Evolutionary conservation across 768 basidiomycete genomes (phyloP).

Genomic region (Amanita jacksonii): DNA sequence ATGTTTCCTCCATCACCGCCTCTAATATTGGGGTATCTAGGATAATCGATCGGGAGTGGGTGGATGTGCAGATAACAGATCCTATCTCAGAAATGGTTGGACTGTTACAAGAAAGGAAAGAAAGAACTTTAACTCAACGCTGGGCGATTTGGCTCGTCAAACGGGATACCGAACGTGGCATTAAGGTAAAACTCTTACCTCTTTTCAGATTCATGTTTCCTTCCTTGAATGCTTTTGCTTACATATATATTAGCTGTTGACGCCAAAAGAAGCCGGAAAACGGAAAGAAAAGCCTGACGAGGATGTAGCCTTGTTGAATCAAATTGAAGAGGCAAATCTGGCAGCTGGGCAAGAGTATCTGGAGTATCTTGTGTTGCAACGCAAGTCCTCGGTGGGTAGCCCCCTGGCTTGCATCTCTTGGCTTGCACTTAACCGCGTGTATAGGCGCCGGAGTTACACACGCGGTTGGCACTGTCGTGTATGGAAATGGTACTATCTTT

Average conservation of each 20-base stretch:
- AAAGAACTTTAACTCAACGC: constrained; percentile 51
- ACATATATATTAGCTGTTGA: constrained; percentile 27
- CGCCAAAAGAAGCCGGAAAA: constrained; percentile 40
- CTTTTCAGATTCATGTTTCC: constrained; percentile 1
- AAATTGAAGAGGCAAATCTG: constrained; percentile 47
- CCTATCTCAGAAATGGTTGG: constrained; percentile 52
- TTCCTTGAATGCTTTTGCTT: constrained; percentile 2
- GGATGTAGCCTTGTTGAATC: constrained; percentile 45
- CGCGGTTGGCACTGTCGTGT: constrained; percentile 48
- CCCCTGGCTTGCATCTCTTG: not conserved
- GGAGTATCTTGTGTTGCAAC: constrained; percentile 71
- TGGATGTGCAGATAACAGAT: constrained; percentile 52
- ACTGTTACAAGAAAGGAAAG: constrained; percentile 46
- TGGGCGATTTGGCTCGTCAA: constrained; percentile 80
- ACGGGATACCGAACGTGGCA: constrained; percentile 55
- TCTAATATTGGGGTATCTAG: not conserved
- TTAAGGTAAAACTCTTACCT: constrained; percentile 46
- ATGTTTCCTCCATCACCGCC: not conserved
- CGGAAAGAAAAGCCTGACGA: constrained; percentile 51
- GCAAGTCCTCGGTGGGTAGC: constrained; percentile 44
- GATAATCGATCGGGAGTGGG: constrained; percentile 59
- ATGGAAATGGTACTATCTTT: constrained; percentile 44
- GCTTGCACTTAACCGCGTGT: not conserved
- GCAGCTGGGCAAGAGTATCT: constrained; percentile 62
- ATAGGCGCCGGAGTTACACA: constrained; percentile 57